Percentiles rank a stretch among this genome's conserved stretches.
Conservation (phyloP, 129 eudicot species). For the Logfia minima region DNA sequence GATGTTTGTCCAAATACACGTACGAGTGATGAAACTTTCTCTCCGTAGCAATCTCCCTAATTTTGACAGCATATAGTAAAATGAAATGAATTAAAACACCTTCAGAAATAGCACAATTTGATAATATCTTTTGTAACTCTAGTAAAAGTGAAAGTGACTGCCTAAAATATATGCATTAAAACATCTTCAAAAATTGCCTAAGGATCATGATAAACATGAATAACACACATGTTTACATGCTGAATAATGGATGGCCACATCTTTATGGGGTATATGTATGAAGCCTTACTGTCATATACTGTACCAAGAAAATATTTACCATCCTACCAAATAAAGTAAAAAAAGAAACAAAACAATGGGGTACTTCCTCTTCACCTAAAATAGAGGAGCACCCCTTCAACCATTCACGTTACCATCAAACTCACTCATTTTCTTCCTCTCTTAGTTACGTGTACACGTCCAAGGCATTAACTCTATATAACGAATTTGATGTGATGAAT, state of each 20-base stretch:
- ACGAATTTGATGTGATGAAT: conserved; percentile 7
- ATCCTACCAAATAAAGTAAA: conserved; percentile 8
- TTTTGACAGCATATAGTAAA: too few species aligned
- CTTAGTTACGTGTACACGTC: background rate
- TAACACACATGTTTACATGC: background rate
- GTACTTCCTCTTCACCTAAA: conserved; percentile 34
- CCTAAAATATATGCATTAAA: background rate
- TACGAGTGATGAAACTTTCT: too few species aligned
- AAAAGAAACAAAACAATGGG: background rate
- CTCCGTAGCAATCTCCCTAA: too few species aligned
- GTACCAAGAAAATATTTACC: conserved; percentile 28
- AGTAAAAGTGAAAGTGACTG: too few species aligned
- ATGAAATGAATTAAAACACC: too few species aligned
- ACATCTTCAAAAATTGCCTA: background rate
- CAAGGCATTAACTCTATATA: background rate
- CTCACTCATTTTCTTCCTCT: background rate
- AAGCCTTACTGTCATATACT: conserved; percentile 21
- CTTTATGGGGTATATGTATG: background rate
- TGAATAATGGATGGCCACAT: background rate
- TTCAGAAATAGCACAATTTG: background rate
- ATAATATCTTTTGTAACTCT: background rate
- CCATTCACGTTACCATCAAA: conserved; percentile 15
- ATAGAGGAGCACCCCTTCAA: conserved; percentile 24
- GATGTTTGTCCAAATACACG: too few species aligned
- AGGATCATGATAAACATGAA: background rate